These are phyloP conservation scores for Xylaria sp. DNA, from an alignment of 495 filamentous ascomycete species.

Conservation along the genomic window DNA sequence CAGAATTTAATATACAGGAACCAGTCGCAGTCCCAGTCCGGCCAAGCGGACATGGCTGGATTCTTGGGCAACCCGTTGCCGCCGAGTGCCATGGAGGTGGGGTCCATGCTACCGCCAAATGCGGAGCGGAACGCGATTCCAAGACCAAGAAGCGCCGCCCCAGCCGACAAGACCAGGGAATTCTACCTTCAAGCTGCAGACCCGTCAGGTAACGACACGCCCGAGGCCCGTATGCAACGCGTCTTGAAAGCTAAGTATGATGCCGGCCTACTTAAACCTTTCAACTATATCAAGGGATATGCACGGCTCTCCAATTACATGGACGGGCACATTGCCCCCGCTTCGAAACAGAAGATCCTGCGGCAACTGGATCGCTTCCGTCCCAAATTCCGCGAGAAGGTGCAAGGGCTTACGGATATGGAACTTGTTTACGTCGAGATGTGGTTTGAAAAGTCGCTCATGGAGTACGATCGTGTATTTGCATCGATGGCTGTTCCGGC, in stretches of 20 bases:
- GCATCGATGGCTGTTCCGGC: constrained; percentile 98
- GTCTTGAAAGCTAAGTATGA: constrained; percentile 94
- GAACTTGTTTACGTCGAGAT: constrained; percentile 94
- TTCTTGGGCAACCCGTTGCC: constrained; percentile 48
- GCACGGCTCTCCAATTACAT: constrained; percentile 87
- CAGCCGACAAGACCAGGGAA: constrained; percentile 83
- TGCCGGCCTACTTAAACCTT: constrained; percentile 90
- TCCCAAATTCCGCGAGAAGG: constrained; percentile 94
- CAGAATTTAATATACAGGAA: constrained; percentile 46
- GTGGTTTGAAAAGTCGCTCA: constrained; percentile 95
- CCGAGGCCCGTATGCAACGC: constrained; percentile 94
- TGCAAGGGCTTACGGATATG: constrained; percentile 88
- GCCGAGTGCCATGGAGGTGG: constrained; percentile 45
- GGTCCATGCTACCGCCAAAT: constrained; percentile 55
- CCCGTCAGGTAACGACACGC: constrained; percentile 86
- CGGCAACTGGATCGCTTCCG: constrained; percentile 90
- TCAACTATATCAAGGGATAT: constrained; percentile 98
- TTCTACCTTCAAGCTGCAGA: constrained; percentile 98
- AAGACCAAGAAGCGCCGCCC: constrained; percentile 64
- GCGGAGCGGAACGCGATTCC: constrained; percentile 62
- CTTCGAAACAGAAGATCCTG: constrained; percentile 85
- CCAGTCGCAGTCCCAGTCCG: constrained; percentile 38
- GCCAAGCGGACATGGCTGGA: constrained; percentile 42
- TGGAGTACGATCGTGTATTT: constrained; percentile 98
- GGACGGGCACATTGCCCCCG: constrained; percentile 79